Base-by-base conservation (phyloP, 1,139 yeast species). In the Sugiyamaella xylanicola region DNA sequence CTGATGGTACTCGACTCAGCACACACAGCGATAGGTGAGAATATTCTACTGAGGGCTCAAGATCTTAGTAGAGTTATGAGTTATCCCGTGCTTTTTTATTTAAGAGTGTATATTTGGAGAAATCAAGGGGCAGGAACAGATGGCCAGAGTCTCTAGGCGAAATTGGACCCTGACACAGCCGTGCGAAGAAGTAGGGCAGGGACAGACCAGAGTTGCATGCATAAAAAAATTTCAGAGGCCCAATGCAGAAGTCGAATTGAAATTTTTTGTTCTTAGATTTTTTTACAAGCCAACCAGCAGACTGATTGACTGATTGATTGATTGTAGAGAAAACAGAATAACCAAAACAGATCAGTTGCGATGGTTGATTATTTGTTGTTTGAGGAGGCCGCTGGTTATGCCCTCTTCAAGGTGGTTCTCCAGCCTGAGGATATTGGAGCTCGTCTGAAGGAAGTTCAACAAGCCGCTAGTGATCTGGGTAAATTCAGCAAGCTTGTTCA, bases 301-400 rank as follows among this genome's bases (percentile, higher is more conserved):
- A 20, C 21, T 13, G 9, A 9, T 9, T 25, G 29, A 25, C 9
- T 25, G 29, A 25, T 3, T 27, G 16, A 22, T 17, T 3, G 29
- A 19, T 8, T 44, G 39, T n/a, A 22, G 51, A 53, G 68, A 83
- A 84, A 85, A 7, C 37, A 2, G 8, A 65, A 86, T 9, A 25
- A 25, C 5, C 29, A 25, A n/a, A 5, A 5, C 29, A 25, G 29
- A 5, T 25, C 29, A 9, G 29, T 25, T 25, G 86, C 68, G 42
- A 65, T 65, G 68, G 82, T 91, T 75, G 97, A 93, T 76, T 93
- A 85, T 77, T 85, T 93, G 75, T 87, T 93, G 71, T 93, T 87
- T 74, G 99, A 93, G 81, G 98, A 93, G 80, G 97, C 99, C 60
- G 91, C 99, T 56, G 99, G 99, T 65, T 93, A 93, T 75, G 98